Evolutionary conservation across 75 land plant genomes (phyloP).

Genomic region (Ceratopteris richardii): DNA sequence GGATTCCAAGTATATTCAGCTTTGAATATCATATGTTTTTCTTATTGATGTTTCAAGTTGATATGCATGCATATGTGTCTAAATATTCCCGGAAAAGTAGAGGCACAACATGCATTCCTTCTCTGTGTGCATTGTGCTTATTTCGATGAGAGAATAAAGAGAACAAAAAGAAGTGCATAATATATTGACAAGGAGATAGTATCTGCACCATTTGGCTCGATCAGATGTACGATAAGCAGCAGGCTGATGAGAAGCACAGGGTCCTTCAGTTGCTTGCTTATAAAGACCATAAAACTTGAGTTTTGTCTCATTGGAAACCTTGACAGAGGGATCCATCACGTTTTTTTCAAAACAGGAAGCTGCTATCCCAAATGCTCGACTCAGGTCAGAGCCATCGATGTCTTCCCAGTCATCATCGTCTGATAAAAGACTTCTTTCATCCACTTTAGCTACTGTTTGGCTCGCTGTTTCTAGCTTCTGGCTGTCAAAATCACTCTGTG

Average conservation of each 20-base stretch:
- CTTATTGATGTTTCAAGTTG: too few relatives aligned
- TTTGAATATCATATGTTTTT: too few relatives aligned
- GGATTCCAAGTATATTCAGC: too few relatives aligned
- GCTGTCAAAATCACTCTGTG: neutral
- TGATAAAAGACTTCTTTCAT: neutral
- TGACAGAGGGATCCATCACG: conserved; percentile 22
- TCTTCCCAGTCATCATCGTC: conserved; percentile 94
- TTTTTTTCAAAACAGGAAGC: conserved; percentile 49
- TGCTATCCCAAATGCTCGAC: conserved; percentile 80
- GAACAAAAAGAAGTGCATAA: too few relatives aligned
- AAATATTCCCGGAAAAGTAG: too few relatives aligned
- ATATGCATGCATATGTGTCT: too few relatives aligned
- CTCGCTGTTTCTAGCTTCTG: neutral
- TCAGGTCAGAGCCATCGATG: conserved; percentile 85
- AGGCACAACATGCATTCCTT: too few relatives aligned
- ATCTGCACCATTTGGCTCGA: conserved; percentile 84
- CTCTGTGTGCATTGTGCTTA: too few relatives aligned
- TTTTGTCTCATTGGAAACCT: conserved; percentile 73
- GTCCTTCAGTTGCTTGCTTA: conserved; percentile 96
- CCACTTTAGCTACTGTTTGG: neutral
- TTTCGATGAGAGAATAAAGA: too few relatives aligned
- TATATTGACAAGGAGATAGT: neutral
- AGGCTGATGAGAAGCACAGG: conserved; percentile 76
- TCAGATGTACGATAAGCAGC: conserved; percentile 73
- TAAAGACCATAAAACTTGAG: conserved; percentile 91